phyloP scores from a whole-genome alignment of 2,329 filamentous ascomycete genomes.

The Dactylonectria estremocensis region DNA sequence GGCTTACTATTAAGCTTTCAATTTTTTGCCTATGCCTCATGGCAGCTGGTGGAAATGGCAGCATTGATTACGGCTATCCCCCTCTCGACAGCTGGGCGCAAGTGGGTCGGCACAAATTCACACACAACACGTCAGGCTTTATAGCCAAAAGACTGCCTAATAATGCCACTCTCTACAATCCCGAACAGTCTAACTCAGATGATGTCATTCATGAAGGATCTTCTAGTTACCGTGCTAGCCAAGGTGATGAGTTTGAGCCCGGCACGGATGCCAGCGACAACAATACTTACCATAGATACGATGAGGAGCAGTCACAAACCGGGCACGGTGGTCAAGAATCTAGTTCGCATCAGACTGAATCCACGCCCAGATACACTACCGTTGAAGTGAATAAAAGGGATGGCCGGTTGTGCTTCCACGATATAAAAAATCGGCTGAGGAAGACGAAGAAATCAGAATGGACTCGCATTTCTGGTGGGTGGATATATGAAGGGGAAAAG shows the following conservation, averaged over 20 bases:
- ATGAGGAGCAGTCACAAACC: too few species aligned
- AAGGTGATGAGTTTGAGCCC: neutral
- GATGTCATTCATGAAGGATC: neutral
- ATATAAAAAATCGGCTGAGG: neutral
- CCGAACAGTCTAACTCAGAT: neutral
- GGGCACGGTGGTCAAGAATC: neutral
- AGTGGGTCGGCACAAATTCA: slow-evolving; percentile 6
- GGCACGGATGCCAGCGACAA: neutral
- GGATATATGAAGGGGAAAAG: neutral
- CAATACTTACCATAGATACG: neutral
- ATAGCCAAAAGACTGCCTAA: slow-evolving; percentile 3
- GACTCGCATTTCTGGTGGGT: slow-evolving; percentile 1
- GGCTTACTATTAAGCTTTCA: too few species aligned
- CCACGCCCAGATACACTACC: neutral
- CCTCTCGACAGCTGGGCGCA: slow-evolving; percentile 12
- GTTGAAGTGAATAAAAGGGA: slow-evolving; percentile 1
- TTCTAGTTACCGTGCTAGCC: neutral
- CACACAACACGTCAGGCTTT: slow-evolving; percentile 11
- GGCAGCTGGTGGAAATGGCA: neutral
- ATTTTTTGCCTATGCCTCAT: slow-evolving; percentile 15
- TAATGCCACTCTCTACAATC: slow-evolving; percentile 9
- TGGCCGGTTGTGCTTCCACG: slow-evolving; percentile 2
- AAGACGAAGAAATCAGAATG: slow-evolving; percentile 9
- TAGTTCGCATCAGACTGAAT: neutral
- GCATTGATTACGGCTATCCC: slow-evolving; percentile 3